Evolutionary conservation across 768 basidiomycete species (phyloP).

Genomic region (Cystobasidium onofrii): DNA sequence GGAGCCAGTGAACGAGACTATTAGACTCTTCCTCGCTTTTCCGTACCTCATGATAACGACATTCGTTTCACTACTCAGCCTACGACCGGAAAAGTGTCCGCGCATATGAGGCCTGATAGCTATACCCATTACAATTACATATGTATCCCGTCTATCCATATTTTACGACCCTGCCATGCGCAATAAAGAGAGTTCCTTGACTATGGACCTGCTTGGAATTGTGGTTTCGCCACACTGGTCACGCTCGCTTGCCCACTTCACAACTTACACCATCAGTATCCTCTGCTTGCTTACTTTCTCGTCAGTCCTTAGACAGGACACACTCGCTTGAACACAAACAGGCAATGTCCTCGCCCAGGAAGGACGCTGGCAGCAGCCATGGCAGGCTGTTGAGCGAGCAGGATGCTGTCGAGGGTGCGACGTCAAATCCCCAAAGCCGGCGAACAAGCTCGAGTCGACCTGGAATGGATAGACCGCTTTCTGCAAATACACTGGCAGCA

Average conservation of each 20-base stretch:
- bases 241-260: too few species aligned
- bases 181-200: too few species aligned
- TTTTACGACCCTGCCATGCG: too few species aligned
- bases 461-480: not conserved
- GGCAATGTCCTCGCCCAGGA: not conserved
- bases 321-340: too few species aligned
- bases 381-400: slow-evolving; percentile 4
- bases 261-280: too few species aligned
- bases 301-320: too few species aligned
- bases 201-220: too few species aligned
- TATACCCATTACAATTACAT: not conserved
- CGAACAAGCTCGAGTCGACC: not conserved
- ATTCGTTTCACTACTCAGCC: not conserved
- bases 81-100: not conserved
- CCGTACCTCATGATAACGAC: not conserved
- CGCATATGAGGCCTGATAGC: not conserved
- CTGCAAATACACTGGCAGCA: not conserved
- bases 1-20: too few species aligned
- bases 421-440: not conserved
- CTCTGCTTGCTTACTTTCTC: too few species aligned
- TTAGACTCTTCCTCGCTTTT: too few species aligned
- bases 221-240: too few species aligned
- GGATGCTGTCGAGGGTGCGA: not conserved
- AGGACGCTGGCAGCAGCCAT: not conserved
- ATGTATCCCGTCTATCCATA: not conserved